A percentile compares a stretch with the other conserved stretches of the same genome.
These are phyloP conservation scores for Torrubiellomyces zombiae DNA, from an alignment of 2,329 filamentous ascomycete genomes.

Conservation along the genomic window DNA sequence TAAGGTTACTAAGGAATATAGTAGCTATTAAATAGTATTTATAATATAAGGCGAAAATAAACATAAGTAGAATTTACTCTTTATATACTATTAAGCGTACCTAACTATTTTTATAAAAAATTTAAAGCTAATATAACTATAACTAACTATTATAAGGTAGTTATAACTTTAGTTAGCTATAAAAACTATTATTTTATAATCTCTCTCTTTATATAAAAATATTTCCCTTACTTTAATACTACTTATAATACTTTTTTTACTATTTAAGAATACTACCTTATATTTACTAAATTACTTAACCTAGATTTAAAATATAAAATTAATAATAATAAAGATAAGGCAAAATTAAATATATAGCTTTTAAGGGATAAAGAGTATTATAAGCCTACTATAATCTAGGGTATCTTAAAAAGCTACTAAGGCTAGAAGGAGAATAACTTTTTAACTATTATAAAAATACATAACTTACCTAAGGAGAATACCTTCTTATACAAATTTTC, in stretches of 20 bases:
- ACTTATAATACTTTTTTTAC: not conserved
- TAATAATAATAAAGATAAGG: not conserved
- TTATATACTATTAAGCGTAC: too few species aligned
- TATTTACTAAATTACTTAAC: not conserved
- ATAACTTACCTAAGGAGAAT: too few species aligned
- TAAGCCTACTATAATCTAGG: too few species aligned
- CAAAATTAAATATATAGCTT: not conserved
- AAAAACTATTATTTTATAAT: constrained; percentile 1
- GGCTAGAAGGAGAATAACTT: too few species aligned
- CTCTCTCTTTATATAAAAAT: too few species aligned
- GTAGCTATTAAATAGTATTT: not conserved
- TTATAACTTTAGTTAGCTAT: not conserved
- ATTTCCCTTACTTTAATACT: not conserved
- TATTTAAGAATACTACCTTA: not conserved
- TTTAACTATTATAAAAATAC: too few species aligned
- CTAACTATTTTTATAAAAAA: too few species aligned
- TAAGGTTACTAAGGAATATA: not conserved
- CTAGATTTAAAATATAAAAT: not conserved
- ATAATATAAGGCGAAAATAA: too few species aligned
- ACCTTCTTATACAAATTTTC: too few species aligned
- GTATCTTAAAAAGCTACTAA: too few species aligned
- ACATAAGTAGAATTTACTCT: too few species aligned
- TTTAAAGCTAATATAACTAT: not conserved
- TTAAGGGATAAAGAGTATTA: too few species aligned
- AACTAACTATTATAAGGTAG: not conserved